A percentile compares a stretch with the other conserved stretches of the same genome.
Conservation (phyloP, 2,329 filamentous ascomycete species). For the Dothideomycetidae sp. region DNA sequence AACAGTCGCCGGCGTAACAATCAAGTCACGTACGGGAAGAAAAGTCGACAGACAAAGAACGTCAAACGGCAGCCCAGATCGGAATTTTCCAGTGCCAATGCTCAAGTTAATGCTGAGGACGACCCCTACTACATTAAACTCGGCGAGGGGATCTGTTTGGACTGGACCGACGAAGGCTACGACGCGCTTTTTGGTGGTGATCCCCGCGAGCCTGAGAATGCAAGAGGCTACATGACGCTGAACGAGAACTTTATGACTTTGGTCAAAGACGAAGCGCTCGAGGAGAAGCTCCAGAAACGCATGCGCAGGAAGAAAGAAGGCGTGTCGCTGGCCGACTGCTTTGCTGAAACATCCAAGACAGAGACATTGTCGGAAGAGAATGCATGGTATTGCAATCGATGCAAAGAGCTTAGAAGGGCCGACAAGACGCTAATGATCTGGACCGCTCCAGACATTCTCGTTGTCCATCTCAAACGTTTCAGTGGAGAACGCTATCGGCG, state of each 20-base stretch:
- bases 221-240: conserved; percentile 48
- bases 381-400: conserved; percentile 93
- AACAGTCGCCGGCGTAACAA: conserved; percentile 21
- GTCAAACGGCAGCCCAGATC: conserved; percentile 2
- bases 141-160: conserved; percentile 72
- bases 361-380: conserved; percentile 91
- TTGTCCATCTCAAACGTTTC: conserved; percentile 92
- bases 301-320: conserved; percentile 55
- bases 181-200: conserved; percentile 51
- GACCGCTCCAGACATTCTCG: conserved; percentile 89
- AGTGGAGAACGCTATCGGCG: conserved; percentile 68
- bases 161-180: conserved; percentile 62
- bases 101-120: conserved; percentile 10
- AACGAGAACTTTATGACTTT: conserved; percentile 41
- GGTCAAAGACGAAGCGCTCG: conserved; percentile 43
- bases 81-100: conserved; percentile 3
- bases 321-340: conserved; percentile 74
- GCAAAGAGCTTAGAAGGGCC: conserved; percentile 83
- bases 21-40: not conserved
- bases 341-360: conserved; percentile 87
- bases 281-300: conserved; percentile 48
- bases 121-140: conserved; percentile 44
- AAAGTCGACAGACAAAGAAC: conserved; percentile 11
- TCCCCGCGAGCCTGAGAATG: conserved; percentile 30
- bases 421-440: conserved; percentile 96